Percentiles rank a stretch among this genome's conserved stretches.
Conservation (phyloP, 2,329 filamentous ascomycete genomes). For the Alternaria dauci region DNA sequence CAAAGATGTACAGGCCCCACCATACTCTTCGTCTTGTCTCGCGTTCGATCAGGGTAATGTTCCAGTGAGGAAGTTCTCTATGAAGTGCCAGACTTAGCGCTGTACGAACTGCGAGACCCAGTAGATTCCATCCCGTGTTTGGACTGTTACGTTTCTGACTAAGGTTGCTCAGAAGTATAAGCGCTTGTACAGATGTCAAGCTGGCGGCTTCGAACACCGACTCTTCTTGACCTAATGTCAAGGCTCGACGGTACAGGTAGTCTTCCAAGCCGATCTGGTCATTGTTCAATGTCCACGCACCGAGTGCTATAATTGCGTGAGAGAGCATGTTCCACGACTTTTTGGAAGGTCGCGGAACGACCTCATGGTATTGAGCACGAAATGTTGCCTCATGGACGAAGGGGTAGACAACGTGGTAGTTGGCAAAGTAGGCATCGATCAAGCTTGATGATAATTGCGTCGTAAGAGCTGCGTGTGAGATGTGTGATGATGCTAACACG, state of each 20-base stretch:
- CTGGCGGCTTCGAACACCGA: conserved; percentile 37
- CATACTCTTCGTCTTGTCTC: conserved; percentile 35
- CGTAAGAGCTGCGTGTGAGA: conserved; percentile 33
- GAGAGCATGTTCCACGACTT: conserved; percentile 39
- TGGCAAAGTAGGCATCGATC: conserved; percentile 36
- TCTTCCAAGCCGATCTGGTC: conserved; percentile 35
- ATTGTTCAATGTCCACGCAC: conserved; percentile 34
- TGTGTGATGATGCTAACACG: conserved; percentile 30
- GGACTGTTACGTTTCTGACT: conserved; percentile 37
- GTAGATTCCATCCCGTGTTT: conserved; percentile 38
- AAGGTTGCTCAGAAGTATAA: conserved; percentile 35
- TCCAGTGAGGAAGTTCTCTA: conserved; percentile 39
- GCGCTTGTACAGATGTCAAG: conserved; percentile 34
- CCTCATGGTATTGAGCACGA: conserved; percentile 37
- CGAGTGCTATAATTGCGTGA: conserved; percentile 33
- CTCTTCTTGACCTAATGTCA: conserved; percentile 36
- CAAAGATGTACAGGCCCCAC: conserved; percentile 40
- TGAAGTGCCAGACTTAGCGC: conserved; percentile 37
- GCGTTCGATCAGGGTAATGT: conserved; percentile 36
- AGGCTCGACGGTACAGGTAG: conserved; percentile 35
- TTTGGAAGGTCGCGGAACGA: conserved; percentile 32
- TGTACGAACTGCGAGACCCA: conserved; percentile 36
- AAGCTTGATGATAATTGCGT: conserved; percentile 32
- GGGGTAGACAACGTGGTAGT: conserved; percentile 35
- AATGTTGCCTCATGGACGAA: conserved; percentile 40